Conservation (phyloP, 108 stramenopile species). For the Pelagomonas calceolata region DNA sequence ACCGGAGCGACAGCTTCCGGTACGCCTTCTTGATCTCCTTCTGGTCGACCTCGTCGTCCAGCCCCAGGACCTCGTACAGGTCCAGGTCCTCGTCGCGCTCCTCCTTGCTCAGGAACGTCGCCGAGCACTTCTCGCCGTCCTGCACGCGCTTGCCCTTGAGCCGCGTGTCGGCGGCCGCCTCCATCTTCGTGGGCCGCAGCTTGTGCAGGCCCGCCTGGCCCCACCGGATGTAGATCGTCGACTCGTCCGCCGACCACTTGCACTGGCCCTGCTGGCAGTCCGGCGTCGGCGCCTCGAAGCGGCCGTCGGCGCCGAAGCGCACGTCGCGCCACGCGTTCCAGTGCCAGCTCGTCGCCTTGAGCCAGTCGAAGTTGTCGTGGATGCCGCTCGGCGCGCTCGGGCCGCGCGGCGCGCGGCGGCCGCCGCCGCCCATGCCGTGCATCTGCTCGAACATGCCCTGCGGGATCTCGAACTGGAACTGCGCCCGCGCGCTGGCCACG, state of each 20-base stretch:
- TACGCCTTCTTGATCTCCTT: slow-evolving; percentile 27
- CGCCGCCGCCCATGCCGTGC: background rate
- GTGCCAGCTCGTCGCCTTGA: background rate
- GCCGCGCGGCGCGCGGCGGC: background rate
- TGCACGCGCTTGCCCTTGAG: background rate
- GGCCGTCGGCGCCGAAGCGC: background rate
- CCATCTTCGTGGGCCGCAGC: background rate
- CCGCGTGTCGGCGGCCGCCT: background rate
- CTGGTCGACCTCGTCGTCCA: background rate
- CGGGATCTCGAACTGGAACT: background rate
- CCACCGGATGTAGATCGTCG: background rate
- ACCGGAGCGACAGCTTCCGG: slow-evolving; percentile 34
- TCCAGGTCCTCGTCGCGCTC: background rate
- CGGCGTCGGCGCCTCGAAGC: background rate
- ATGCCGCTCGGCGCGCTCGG: background rate
- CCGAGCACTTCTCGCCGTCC: background rate
- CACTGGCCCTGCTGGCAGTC: background rate
- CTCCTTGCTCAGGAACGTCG: background rate
- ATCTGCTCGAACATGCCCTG: background rate
- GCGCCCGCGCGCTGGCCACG: background rate
- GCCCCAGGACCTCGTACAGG: background rate
- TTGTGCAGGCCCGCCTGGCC: background rate
- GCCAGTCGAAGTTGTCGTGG: background rate
- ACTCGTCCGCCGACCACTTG: background rate
- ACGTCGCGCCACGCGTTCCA: background rate